Base-by-base conservation (phyloP, 257 asterid species). In the Solanum medicagineum region DNA sequence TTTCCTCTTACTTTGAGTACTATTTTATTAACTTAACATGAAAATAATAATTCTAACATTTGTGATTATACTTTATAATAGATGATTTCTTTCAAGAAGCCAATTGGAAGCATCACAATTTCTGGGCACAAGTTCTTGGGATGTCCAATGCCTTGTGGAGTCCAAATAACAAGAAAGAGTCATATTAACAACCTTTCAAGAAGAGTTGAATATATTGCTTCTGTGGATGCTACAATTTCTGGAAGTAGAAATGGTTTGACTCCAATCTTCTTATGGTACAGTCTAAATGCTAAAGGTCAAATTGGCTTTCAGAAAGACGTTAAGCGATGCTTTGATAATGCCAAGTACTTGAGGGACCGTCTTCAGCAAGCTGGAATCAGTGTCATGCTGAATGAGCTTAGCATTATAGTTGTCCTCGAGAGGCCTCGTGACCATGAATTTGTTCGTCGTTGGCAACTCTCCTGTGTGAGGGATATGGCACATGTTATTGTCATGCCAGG, bases 81-180 rank as follows among this genome's bases (percentile, higher is more conserved):
- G 83, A 81, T 55, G 69, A 81, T 85, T 71, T 24, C 85, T n/a
- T 87, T 87, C 62, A 84, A 87, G 81, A 87, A 87, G 45, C 86
- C 87, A 13, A 84, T 87, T 29, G 89, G 89, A 69, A 87, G 89
- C 19, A 86, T 84, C 14, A 84, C 85, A 15, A 81, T 87, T 13
- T 87, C 89, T 22, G 89, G 86, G 32, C 89, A 86, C 40, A 86
- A 86, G 51, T 86, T 83, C 44, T 73, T 86, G 36, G 89, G 89
- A 51, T 86, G 88, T 68, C 90, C 90, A n/a, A 88, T 86, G 88
- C 90, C 90, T 3, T 88, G 90, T 79, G 90, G 90, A 8, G 40
- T 88, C 10, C 90, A 86, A 74, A 80, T 88, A 4, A 88, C 90
- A 59, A 88, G 90, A 40, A 81, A 85, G 53, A 54, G 80, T 51